Evolutionary conservation across 192 early-diverging fungal species (phyloP), one percentile per base, ranked within the genome.

Genomic region (Lobulomyces angularis): DNA sequence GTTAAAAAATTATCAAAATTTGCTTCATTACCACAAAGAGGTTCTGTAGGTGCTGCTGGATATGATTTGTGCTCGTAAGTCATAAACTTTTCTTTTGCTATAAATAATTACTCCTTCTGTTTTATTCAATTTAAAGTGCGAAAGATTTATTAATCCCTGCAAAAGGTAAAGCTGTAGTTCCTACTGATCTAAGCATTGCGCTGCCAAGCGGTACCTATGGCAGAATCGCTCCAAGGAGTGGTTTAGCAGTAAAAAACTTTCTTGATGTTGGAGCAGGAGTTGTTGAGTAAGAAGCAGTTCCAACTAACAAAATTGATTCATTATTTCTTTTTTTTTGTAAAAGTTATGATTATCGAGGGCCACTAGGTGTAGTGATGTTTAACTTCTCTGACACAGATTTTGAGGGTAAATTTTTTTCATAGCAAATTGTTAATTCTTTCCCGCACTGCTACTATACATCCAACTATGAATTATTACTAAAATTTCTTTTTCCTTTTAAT

Each of bases 281-380:
- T 18, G 74, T 95, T 39, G 90, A 97, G n/a, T n/a, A n/a, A n/a
- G n/a, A n/a, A n/a, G n/a, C n/a, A n/a, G n/a, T n/a, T n/a, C n/a
- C n/a, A n/a, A n/a, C n/a, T n/a, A n/a, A n/a, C n/a, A n/a, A n/a
- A n/a, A n/a, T n/a, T n/a, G n/a, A n/a, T n/a, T n/a, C n/a, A n/a
- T n/a, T n/a, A n/a, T n/a, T n/a, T n/a, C n/a, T n/a, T n/a, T n/a
- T n/a, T n/a, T n/a, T n/a, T n/a, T n/a, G n/a, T n/a, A n/a, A n/a
- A n/a, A n/a, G n/a, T n/a, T n/a, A n/a, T n/a, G 90, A 95, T 51
- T 95, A 97, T 61, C 65, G 86, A 19, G 94, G 88, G 4, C 78
- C 80, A 17, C 31, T 95, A 24, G 80, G 83, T 30, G 77, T 95
- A 4, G 73, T 90, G 1, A 54, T 94, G 49, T 92, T 94, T 57